Conservation (phyloP, 192 early-diverging fungal genomes). For the Backusella westeae region DNA sequence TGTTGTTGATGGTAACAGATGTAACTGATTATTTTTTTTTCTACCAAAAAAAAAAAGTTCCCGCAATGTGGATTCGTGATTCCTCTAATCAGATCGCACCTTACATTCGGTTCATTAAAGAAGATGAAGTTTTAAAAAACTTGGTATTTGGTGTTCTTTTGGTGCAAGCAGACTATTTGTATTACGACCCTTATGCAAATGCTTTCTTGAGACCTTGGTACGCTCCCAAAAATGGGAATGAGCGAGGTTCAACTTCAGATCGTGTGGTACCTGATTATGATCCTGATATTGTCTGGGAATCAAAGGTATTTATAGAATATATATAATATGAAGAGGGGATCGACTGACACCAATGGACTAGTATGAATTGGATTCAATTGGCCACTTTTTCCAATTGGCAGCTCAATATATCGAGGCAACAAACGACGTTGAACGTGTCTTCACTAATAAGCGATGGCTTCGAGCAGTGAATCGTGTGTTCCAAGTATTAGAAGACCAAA, state of each 20-base stretch:
- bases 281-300: conserved; percentile 48
- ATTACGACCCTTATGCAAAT: conserved; percentile 58
- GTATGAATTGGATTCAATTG: conserved; percentile 65
- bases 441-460: conserved; percentile 43
- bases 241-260: conserved; percentile 36
- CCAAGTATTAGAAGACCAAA: conserved; percentile 41
- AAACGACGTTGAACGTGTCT: conserved; percentile 34
- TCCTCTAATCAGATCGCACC: conserved; percentile 66
- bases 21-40: conserved; percentile 6
- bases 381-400: conserved; percentile 58
- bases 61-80: conserved; percentile 78
- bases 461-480: conserved; percentile 47
- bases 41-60: conserved; percentile 19
- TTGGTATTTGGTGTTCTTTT: conserved; percentile 55
- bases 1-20: not conserved
- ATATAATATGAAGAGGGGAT: not conserved
- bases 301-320: conserved; percentile 40
- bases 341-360: not conserved
- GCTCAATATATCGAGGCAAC: conserved; percentile 50
- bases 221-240: conserved; percentile 33
- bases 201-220: conserved; percentile 57
- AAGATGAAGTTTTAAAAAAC: conserved; percentile 39
- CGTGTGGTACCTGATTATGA: conserved; percentile 41
- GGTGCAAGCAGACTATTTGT: conserved; percentile 45
- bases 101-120: conserved; percentile 43